These are phyloP conservation scores for Vitis amurensis DNA, from an alignment of 164 flowering plant genomes.

Conservation along the genomic window DNA sequence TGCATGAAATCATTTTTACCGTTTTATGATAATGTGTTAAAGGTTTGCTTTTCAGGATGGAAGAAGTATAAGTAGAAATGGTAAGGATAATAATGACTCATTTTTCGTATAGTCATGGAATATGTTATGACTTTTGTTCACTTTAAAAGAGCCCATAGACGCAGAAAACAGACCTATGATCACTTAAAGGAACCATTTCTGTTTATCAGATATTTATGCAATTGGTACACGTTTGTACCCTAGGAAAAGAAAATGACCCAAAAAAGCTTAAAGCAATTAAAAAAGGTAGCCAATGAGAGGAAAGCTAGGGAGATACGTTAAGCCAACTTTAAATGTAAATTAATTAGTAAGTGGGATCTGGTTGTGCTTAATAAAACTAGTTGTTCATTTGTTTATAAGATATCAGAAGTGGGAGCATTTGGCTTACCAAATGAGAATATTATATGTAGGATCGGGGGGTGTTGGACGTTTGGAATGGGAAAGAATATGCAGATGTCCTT, in stretches of 20 bases:
- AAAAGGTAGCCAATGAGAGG: slow-evolving; percentile 2
- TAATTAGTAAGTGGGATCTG: slow-evolving; percentile 29
- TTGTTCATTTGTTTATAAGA: background rate
- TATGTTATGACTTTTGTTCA: too few relatives aligned
- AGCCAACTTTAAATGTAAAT: background rate
- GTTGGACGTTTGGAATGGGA: slow-evolving; percentile 4
- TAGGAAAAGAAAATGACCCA: background rate
- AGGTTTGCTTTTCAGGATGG: too few relatives aligned
- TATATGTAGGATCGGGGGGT: background rate
- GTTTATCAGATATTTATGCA: too few relatives aligned
- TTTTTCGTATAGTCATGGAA: too few relatives aligned
- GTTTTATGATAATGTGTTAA: too few relatives aligned
- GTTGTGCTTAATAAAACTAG: background rate
- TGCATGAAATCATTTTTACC: too few relatives aligned
- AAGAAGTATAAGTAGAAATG: too few relatives aligned
- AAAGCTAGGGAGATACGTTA: slow-evolving; percentile 15
- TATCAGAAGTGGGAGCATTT: background rate
- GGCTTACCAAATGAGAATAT: background rate
- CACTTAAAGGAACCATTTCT: too few relatives aligned
- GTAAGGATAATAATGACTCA: too few relatives aligned
- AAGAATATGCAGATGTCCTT: slow-evolving; percentile 35
- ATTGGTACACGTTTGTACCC: too few relatives aligned
- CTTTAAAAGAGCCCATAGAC: too few relatives aligned
- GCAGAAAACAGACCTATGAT: too few relatives aligned
- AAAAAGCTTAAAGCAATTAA: background rate